Conservation (phyloP, 2,329 filamentous ascomycete species). For the Fusarium nodosum region DNA sequence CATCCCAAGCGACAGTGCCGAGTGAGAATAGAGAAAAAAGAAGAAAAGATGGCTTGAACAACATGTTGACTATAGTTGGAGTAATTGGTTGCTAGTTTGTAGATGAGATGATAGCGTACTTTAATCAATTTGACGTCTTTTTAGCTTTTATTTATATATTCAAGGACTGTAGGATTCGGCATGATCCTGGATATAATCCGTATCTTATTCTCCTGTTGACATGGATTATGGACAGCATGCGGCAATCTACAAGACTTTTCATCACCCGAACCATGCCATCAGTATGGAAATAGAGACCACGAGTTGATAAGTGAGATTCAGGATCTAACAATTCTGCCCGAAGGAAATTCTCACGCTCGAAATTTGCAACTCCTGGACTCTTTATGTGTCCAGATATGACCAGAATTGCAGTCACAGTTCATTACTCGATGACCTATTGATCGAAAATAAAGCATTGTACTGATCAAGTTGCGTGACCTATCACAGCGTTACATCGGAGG, state of each 20-base stretch:
- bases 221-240: slow-evolving; percentile 8
- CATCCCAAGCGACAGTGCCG: slow-evolving; percentile 34
- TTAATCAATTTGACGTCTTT: background rate
- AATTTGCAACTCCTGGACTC: background rate
- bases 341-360: background rate
- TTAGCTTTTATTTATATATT: background rate
- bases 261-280: background rate
- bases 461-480: slow-evolving; percentile 23
- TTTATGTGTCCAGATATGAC: background rate
- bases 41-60: slow-evolving; percentile 3
- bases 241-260: background rate
- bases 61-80: slow-evolving; percentile 1
- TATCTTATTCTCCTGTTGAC: background rate
- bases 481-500: slow-evolving; percentile 16
- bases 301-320: background rate
- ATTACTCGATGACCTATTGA: slow-evolving; percentile 1
- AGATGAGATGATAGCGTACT: background rate
- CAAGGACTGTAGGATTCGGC: background rate
- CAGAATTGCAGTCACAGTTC: slow-evolving; percentile 1
- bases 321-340: rapidly evolving
- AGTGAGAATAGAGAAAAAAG: background rate
- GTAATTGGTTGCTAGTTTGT: background rate
- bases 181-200: background rate
- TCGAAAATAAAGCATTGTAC: background rate
- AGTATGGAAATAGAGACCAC: background rate